Evolutionary conservation across 257 asterid species (phyloP).

Genomic region (Rubia yunnanensis): DNA sequence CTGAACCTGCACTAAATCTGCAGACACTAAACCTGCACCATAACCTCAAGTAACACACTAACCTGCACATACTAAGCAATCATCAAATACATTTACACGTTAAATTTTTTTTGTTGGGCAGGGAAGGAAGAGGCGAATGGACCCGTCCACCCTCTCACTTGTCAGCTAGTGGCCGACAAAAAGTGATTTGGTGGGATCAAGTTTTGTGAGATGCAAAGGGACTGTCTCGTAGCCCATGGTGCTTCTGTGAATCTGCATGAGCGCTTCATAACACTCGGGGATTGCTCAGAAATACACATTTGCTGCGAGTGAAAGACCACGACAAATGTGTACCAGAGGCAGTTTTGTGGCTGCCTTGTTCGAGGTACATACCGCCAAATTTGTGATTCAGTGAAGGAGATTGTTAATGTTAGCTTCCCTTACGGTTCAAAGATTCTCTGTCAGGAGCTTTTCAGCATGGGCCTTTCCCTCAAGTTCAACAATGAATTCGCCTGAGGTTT

Average conservation of each 20-base stretch:
- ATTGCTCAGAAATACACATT: conserved; percentile 73
- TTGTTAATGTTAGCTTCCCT: too few species aligned
- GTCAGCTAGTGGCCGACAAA: conserved; percentile 92
- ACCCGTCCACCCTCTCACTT: conserved; percentile 92
- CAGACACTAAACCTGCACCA: too few species aligned
- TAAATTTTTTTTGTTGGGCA: too few species aligned
- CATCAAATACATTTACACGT: too few species aligned
- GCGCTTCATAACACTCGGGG: conserved; percentile 84
- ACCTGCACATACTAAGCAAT: too few species aligned
- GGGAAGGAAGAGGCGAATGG: too few species aligned
- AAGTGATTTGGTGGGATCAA: conserved; percentile 88
- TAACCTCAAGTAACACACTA: too few species aligned
- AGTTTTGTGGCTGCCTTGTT: conserved; percentile 46
- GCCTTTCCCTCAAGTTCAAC: conserved; percentile 71
- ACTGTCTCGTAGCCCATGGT: conserved; percentile 88
- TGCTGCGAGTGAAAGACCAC: conserved; percentile 65
- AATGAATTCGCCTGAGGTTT: too few species aligned
- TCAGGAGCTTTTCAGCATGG: too few species aligned
- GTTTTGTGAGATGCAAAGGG: conserved; percentile 92
- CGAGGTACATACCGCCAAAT: conserved; percentile 84
- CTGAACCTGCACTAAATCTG: too few species aligned
- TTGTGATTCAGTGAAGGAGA: conserved; percentile 69
- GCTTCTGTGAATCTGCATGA: conserved; percentile 84
- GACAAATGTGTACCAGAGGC: conserved; percentile 71
- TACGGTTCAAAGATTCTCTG: too few species aligned